Percentiles rank a stretch among this genome's conserved stretches.
Evolutionary conservation across 257 asterid genomes (phyloP).

Genomic region (Nyctanthes arbortristis): DNA sequence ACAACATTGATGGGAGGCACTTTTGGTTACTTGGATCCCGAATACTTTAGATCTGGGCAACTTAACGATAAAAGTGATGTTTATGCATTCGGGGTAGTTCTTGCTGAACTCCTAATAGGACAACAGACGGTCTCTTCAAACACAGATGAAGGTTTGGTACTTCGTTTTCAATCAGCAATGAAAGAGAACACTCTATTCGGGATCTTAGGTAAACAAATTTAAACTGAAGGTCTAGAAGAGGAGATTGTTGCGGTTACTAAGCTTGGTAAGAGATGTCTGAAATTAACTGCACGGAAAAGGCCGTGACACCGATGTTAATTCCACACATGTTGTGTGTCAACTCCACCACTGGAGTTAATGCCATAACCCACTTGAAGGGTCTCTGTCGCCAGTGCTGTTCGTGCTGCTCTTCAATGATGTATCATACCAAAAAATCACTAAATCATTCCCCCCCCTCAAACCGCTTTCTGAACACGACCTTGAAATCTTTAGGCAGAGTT

Average conservation of each 20-base stretch:
- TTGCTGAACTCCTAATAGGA: slow-evolving; percentile 35
- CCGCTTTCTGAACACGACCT: no score
- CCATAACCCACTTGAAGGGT: no score
- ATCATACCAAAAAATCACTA: no score
- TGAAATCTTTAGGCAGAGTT: no score
- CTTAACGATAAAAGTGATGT: slow-evolving; percentile 43
- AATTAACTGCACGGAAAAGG: slow-evolving; percentile 28
- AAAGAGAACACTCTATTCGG: slow-evolving; percentile 23
- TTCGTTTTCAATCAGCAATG: slow-evolving; percentile 25
- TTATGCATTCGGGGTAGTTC: no score
- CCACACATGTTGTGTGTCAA: no score
- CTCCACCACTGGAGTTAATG: no score
- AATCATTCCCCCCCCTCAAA: no score
- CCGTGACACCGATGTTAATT: no score
- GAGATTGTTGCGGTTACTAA: slow-evolving; percentile 30
- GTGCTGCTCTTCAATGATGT: no score
- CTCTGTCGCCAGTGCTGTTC: no score
- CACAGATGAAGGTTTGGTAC: slow-evolving; percentile 30
- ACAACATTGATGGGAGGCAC: slow-evolving; percentile 43
- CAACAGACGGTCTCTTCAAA: slow-evolving; percentile 26
- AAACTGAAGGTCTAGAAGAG: slow-evolving; percentile 15
- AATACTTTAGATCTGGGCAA: slow-evolving; percentile 37
- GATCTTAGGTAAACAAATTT: slow-evolving; percentile 21
- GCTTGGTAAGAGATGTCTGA: slow-evolving; percentile 29
- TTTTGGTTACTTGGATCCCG: slow-evolving; percentile 43